Evolutionary conservation across 192 early-diverging fungal genomes (phyloP), one percentile per base, ranked within the genome.

Genomic region (Lobosporangium transversale): DNA sequence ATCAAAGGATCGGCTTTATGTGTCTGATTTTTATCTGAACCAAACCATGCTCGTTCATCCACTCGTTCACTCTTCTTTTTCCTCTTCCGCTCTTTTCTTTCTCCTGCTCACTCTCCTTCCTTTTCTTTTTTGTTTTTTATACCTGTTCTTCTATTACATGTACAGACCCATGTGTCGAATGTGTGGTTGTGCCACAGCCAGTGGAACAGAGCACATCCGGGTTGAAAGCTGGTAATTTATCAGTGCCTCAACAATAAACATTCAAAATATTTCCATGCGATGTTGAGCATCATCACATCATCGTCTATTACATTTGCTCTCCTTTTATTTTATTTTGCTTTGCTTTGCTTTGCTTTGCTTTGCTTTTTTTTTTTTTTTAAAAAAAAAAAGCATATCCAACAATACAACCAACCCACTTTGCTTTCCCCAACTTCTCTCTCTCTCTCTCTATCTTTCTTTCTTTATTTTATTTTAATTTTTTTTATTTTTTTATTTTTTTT

Each of bases 261-360:
- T n/a, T n/a, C n/a, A n/a, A n/a, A n/a, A n/a, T n/a, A n/a, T n/a
- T n/a, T n/a, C n/a, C n/a, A n/a, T n/a, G n/a, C n/a, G n/a, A n/a
- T n/a, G n/a, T n/a, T n/a, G n/a, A n/a, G n/a, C 37, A 40, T 40
- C 37, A 40, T 40, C 37, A 40, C 37, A 40, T 40, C 37, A 40
- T 40, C 37, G 14, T 14, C n/a, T n/a, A n/a, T 40, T 14, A 7
- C 8, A 7, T 40, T 40, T 14, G 37, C 37, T 40, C 37, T 7
- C 37, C 37, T 40, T 40, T 40, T 40, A 10, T 40, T 40, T 40
- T 40, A 10, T 40, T n/a, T n/a, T n/a, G n/a, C n/a, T n/a, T n/a
- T n/a, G n/a, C n/a, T n/a, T n/a, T n/a, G n/a, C n/a, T n/a, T n/a
- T n/a, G n/a, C n/a, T n/a, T n/a, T n/a, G n/a, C n/a, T n/a, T n/a